Percentiles rank a stretch among this genome's conserved stretches.
Evolutionary conservation across 202 grass and related monocot genomes (phyloP).

Genomic region (Alloteropsis angusta): DNA sequence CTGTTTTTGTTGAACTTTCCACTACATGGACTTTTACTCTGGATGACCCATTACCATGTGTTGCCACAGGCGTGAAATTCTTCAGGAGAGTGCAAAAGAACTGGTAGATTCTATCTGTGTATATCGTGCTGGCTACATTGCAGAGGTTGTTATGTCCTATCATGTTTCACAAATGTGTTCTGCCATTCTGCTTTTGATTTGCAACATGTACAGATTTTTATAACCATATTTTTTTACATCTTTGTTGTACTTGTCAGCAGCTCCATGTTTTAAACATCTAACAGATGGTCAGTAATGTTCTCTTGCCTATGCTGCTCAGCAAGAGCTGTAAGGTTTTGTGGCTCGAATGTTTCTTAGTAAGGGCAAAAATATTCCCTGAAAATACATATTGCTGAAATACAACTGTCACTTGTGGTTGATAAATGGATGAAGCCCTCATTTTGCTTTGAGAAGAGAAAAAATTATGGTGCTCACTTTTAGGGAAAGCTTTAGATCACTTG

Average conservation of each 20-base stretch:
- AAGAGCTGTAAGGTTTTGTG: background rate
- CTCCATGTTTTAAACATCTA: background rate
- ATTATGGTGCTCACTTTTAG: background rate
- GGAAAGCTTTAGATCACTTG: background rate
- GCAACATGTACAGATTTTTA: background rate
- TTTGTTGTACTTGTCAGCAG: background rate
- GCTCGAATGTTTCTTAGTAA: background rate
- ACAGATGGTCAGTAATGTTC: background rate
- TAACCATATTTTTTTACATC: background rate
- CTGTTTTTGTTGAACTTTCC: background rate
- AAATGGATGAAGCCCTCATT: background rate
- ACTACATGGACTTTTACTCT: conserved; percentile 7
- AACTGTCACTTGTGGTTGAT: background rate
- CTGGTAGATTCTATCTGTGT: conserved; percentile 73
- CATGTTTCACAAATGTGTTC: background rate
- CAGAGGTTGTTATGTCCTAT: conserved; percentile 45
- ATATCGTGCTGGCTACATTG: conserved; percentile 88
- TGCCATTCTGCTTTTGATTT: conserved; percentile 2
- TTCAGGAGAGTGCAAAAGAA: conserved; percentile 51
- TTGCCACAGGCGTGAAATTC: conserved; percentile 74
- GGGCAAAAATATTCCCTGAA: background rate
- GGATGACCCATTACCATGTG: conserved; percentile 3
- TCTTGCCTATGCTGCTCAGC: background rate
- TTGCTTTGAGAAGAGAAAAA: background rate
- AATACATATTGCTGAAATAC: background rate